phyloP scores from a whole-genome alignment of 192 early-diverging fungal species.

The Backusella australiensis region DNA sequence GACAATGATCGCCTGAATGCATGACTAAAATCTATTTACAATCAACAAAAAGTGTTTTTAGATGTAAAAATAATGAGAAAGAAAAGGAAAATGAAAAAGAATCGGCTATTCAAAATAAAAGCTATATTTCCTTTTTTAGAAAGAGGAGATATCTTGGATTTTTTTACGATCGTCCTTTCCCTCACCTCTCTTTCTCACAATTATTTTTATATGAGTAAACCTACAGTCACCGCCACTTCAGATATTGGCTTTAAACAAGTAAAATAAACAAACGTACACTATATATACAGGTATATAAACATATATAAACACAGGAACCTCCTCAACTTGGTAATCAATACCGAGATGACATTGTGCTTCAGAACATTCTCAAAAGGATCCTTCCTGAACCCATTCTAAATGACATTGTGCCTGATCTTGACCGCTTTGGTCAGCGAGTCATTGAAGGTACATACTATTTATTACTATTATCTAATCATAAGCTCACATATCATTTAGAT shows the following conservation, averaged over 20 bases:
- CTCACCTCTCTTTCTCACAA: too few relatives aligned
- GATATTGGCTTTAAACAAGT: constrained; percentile 34
- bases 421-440: constrained; percentile 33
- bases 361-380: constrained; percentile 43
- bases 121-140: too few relatives aligned
- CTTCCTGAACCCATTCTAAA: constrained; percentile 42
- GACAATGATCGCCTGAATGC: not conserved
- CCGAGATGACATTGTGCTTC: constrained; percentile 44
- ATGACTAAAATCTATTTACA: not conserved
- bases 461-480: not conserved
- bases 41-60: not conserved
- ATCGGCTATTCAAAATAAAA: too few relatives aligned
- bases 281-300: not conserved
- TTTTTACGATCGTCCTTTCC: too few relatives aligned
- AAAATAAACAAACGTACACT: not conserved
- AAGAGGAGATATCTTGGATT: too few relatives aligned
- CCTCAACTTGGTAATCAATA: constrained; percentile 32
- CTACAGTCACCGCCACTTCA: constrained; percentile 19
- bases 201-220: not conserved
- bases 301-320: constrained; percentile 14
- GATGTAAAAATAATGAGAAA: not conserved
- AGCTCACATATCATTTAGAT: constrained; percentile 17
- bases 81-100: too few relatives aligned
- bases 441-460: constrained; percentile 14
- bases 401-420: constrained; percentile 46